Conservation (phyloP, 2,329 filamentous ascomycete species). For the Calonectria montana region DNA sequence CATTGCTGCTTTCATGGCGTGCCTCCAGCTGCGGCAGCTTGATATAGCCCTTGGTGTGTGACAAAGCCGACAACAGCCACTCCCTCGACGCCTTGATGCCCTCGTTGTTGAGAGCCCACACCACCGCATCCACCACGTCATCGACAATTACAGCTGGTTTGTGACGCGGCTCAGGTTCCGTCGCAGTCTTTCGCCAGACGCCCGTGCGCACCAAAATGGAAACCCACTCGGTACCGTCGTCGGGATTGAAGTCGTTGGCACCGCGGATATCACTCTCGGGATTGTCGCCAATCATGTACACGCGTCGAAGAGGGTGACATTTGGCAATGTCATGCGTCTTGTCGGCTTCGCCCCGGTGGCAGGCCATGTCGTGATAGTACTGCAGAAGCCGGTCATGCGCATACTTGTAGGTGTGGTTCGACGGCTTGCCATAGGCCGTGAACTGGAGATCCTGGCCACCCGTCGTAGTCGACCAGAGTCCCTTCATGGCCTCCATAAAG, state of each 20-base stretch:
- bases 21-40: conserved; percentile 38
- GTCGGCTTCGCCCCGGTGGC: conserved; percentile 25
- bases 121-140: conserved; percentile 81
- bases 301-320: conserved; percentile 70
- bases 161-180: conserved; percentile 63
- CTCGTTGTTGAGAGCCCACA: conserved; percentile 76
- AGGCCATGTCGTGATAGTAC: conserved; percentile 44
- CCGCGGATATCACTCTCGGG: conserved; percentile 91
- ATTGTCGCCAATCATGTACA: conserved; percentile 97
- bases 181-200: conserved; percentile 68
- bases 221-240: conserved; percentile 77
- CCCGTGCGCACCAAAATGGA: conserved; percentile 84
- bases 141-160: conserved; percentile 74
- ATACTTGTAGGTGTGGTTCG: conserved; percentile 80
- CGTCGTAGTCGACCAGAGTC: conserved; percentile 81
- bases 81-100: conserved; percentile 51
- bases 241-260: conserved; percentile 79
- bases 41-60: conserved; percentile 42
- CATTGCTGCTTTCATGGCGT: neutral
- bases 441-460: conserved; percentile 70
- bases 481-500: conserved; percentile 84
- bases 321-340: conserved; percentile 26
- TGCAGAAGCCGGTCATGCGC: conserved; percentile 79
- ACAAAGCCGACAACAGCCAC: conserved; percentile 44
- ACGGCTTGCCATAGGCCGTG: conserved; percentile 86